These are phyloP conservation scores for Candida frijolesensis DNA, from an alignment of 1,139 yeast species.

Conservation along the genomic window DNA sequence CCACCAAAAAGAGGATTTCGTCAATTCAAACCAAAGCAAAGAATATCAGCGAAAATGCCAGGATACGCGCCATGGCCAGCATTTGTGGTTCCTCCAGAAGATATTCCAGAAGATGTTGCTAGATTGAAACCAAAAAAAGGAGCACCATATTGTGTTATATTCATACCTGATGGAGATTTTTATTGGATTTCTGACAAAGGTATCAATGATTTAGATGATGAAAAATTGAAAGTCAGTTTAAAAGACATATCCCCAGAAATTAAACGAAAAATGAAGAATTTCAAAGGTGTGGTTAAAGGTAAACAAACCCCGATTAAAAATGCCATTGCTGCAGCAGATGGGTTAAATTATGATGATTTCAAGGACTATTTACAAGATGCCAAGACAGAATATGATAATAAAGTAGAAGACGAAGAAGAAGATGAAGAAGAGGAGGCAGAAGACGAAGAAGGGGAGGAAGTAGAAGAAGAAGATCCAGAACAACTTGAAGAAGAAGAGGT, in stretches of 20 bases:
- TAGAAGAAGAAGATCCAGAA: neutral
- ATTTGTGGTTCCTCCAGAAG: conserved; percentile 45
- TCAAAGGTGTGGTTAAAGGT: conserved; percentile 20
- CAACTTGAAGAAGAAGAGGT: conserved; percentile 6
- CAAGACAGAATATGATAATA: conserved; percentile 30
- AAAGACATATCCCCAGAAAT: conserved; percentile 29
- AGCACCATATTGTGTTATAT: conserved; percentile 45
- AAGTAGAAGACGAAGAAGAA: conserved; percentile 32
- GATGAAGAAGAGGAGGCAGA: conserved; percentile 30
- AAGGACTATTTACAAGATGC: conserved; percentile 32
- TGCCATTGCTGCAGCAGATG: conserved; percentile 44
- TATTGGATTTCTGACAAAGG: conserved; percentile 49
- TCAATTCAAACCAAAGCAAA: conserved; percentile 33
- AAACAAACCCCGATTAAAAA: conserved; percentile 38
- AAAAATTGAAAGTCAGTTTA: conserved; percentile 29
- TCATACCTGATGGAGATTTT: conserved; percentile 52
- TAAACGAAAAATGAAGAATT: conserved; percentile 20
- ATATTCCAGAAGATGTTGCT: conserved; percentile 42
- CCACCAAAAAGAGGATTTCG: conserved; percentile 9
- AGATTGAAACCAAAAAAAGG: conserved; percentile 45
- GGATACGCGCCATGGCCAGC: conserved; percentile 55
- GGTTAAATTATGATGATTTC: conserved; percentile 40
- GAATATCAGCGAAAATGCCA: conserved; percentile 50
- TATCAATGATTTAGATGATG: conserved; percentile 33
- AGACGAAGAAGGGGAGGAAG: conserved; percentile 16